Percentiles rank a stretch among this genome's conserved stretches.
These are phyloP conservation scores for Glycine tomentella DNA, from an alignment of 306 rosid species.

Conservation along the genomic window DNA sequence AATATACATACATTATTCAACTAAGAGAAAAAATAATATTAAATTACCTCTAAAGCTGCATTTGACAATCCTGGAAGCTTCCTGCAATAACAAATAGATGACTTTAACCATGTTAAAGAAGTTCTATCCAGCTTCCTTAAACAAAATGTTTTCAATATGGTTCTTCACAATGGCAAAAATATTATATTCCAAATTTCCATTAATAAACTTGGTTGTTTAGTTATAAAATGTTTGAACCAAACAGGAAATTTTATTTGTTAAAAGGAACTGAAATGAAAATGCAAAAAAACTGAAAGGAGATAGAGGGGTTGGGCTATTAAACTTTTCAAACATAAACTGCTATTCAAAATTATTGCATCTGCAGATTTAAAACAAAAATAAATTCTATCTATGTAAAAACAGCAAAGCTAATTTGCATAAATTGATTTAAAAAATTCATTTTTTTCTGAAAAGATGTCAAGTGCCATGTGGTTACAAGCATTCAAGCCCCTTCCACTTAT, in stretches of 20 bases:
- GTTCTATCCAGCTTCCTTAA: neutral
- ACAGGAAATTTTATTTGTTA: too few relatives aligned
- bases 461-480: neutral
- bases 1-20: neutral
- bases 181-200: neutral
- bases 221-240: too few relatives aligned
- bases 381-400: neutral
- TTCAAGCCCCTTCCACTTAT: too few relatives aligned
- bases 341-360: slow-evolving; percentile 9
- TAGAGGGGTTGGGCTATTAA: slow-evolving; percentile 5
- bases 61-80: slow-evolving; percentile 48
- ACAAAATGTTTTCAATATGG: slow-evolving; percentile 15
- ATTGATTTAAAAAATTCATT: neutral
- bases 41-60: slow-evolving; percentile 59
- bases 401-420: slow-evolving; percentile 1
- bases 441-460: neutral
- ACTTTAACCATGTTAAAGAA: slow-evolving; percentile 13
- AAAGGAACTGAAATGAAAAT: slow-evolving; percentile 6
- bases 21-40: slow-evolving; percentile 24
- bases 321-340: slow-evolving; percentile 7
- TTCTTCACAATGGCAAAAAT: neutral
- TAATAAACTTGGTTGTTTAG: too few relatives aligned
- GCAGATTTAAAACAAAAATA: neutral
- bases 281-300: slow-evolving; percentile 30
- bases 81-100: slow-evolving; percentile 53